Percentiles rank a stretch among this genome's conserved stretches.
phyloP scores from a whole-genome alignment of 345 rosid genomes.

The Citrus unshiu region DNA sequence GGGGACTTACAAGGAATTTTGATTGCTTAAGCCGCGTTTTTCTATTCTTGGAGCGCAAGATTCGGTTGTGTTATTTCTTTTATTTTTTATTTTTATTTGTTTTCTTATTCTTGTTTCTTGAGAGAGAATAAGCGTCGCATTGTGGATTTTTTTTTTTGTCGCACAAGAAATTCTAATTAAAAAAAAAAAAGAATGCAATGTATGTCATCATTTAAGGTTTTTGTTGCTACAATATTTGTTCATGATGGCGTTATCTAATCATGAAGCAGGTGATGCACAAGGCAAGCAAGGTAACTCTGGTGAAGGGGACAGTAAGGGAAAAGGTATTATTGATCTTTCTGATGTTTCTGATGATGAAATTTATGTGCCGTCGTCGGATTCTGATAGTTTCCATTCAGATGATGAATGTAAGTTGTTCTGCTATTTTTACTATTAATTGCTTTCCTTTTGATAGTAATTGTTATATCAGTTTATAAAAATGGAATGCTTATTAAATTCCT shows the following conservation, averaged over 20 bases:
- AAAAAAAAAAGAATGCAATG: background rate
- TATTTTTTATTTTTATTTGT: background rate
- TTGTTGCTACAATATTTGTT: background rate
- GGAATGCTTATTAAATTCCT: background rate
- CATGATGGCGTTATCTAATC: background rate
- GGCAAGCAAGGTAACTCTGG: slow-evolving; percentile 14
- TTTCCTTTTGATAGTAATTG: background rate
- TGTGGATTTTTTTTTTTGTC: background rate
- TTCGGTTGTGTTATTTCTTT: background rate
- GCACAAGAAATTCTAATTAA: background rate
- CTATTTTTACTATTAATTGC: background rate
- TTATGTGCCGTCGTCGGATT: slow-evolving; percentile 24
- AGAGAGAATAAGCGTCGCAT: background rate
- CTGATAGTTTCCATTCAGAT: slow-evolving; percentile 10
- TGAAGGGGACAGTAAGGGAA: background rate
- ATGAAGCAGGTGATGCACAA: slow-evolving; percentile 12
- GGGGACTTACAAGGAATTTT: background rate
- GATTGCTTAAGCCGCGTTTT: background rate
- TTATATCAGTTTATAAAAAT: background rate
- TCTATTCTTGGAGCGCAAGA: background rate
- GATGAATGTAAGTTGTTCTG: background rate
- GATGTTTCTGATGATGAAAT: slow-evolving; percentile 17
- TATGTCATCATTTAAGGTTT: background rate
- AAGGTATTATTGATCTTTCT: slow-evolving; percentile 8
- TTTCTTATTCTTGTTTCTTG: background rate